Base-by-base conservation (phyloP, 352 stramenopile species). In the Phytophthora cactorum region DNA sequence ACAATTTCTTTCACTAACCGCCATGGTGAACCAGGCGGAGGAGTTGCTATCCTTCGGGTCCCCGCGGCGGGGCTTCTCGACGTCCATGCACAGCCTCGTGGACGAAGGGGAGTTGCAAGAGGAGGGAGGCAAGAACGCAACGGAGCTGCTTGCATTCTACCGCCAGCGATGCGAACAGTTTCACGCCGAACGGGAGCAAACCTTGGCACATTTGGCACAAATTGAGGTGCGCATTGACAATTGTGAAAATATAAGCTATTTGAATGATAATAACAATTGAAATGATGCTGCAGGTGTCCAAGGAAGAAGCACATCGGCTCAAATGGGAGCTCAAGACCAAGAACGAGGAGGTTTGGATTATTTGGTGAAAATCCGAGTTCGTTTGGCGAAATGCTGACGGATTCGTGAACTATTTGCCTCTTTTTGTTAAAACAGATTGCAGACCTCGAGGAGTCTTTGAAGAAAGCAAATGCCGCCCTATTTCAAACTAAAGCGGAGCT, bases 251-350 rank as follows among this genome's bases (percentile, higher is more conserved):
- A 53, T 53, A 52, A 60, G 7, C 3, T 44, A 31, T 10, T 38
- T 7, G 22, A 28, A 61, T 47, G 22, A 52, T 54, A 36, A 8
- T 63, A 44, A 57, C 6, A n/a, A 14, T 28, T 52, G 39, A 17
- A 38, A 36, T 39, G 14, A 7, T 4, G 17, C n/a, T 49, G 22
- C 27, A 95, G 82, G 78, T 92, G 8, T 84, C 82, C 6, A 92
- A 93, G 51, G 88, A 93, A 52, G 78, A 94, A 72, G 56, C 82
- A 17, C 84, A 95, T 70, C 75, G 81, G 15, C 62, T 84, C 32
- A 88, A 92, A 60, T 95, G 87, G 88, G 83, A 92, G 62, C 65
- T 95, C 22, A 75, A 75, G 44, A 74, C 63, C 45, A 81, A 82
- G 59, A 76, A 80, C 14, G 83, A 94, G 38, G 85, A 96, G 80